Evolutionary conservation across 1,284 basidiomycete species (phyloP).

Genomic region (Cystobasidium sp.): DNA sequence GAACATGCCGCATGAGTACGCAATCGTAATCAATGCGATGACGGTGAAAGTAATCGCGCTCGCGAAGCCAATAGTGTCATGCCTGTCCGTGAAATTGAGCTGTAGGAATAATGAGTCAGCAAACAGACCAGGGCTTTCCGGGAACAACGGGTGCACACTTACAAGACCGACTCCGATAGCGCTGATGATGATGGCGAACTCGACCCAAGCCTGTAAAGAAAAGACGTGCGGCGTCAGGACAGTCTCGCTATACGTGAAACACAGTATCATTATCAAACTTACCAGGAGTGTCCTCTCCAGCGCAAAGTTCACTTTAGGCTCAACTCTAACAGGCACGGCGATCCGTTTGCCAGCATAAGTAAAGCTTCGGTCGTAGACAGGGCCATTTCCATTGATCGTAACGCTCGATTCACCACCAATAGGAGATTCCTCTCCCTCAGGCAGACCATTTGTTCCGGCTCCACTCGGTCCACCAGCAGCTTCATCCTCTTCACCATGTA

Average conservation of each 20-base stretch:
- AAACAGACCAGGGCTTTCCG: slow-evolving; percentile 14
- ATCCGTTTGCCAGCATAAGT: slow-evolving; percentile 85
- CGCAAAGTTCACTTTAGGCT: slow-evolving; percentile 98
- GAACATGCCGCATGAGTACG: slow-evolving; percentile 86
- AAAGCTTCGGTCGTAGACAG: slow-evolving; percentile 70
- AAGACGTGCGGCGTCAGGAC: slow-evolving; percentile 14
- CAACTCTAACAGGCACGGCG: slow-evolving; percentile 87
- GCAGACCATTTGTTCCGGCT: slow-evolving; percentile 43
- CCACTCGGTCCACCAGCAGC: not conserved
- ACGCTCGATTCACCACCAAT: slow-evolving; percentile 25
- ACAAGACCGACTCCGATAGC: slow-evolving; percentile 80
- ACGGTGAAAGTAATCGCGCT: slow-evolving; percentile 70
- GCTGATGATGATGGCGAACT: slow-evolving; percentile 85
- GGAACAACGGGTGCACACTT: slow-evolving; percentile 52
- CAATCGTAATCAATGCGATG: slow-evolving; percentile 83
- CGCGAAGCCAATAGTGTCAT: slow-evolving; percentile 32
- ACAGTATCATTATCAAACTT: not conserved
- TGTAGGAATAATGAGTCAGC: not conserved
- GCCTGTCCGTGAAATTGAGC: slow-evolving; percentile 14
- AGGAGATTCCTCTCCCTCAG: slow-evolving; percentile 42
- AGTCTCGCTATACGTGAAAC: not conserved
- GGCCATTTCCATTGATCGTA: slow-evolving; percentile 48
- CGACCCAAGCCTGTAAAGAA: slow-evolving; percentile 68
- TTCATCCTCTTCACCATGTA: slow-evolving; percentile 39
- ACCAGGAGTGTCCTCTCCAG: slow-evolving; percentile 72